Evolutionary conservation across 768 basidiomycete genomes (phyloP), one percentile per base, ranked within the genome.

Genomic region (Agrocybe pediades): DNA sequence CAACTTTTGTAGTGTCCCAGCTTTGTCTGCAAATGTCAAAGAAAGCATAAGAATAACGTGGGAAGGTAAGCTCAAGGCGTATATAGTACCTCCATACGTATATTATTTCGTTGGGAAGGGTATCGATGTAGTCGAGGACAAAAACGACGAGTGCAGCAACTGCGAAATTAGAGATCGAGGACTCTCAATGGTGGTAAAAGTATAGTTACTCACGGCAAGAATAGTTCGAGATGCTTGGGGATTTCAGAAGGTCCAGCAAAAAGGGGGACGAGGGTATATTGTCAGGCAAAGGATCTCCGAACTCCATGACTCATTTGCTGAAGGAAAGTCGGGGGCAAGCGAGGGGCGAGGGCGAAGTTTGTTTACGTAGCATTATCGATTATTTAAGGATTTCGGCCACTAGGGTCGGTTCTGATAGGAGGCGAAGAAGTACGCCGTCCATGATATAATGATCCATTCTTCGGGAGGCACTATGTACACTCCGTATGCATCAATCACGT

Each of bases 81-180:
- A 17, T 39, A 8, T 6, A n/a, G 24, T 48, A 58, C 57, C 53
- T 20, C 57, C 57, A 58, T 9, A 58, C 43, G 16, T 46, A 39
- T 19, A 21, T n/a, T 17, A 48, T 17, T 49, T 58, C 57, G 11
- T 48, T 49, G 5, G 49, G 16, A 21, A 58, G 13, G 15, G 57
- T 44, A 26, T 54, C 42, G 6, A 50, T 9, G n/a, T 51, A 51
- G 29, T 58, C 57, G 26, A 49, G 46, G 16, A 52, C 17, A 13
- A 58, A 16, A 20, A 58, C 16, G 19, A 54, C 44, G 9, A 58
- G 45, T 6, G 57, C 49, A 21, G 57, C 40, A 24, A 55, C 57
- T 58, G 27, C 16, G 20, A n/a, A 33, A 25, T 6, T 26, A n/a
- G 15, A 42, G 13, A 27, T 16, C 19, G 16, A 36, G 24, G 41